A percentile compares a stretch with the other conserved stretches of the same genome.
phyloP scores from a whole-genome alignment of 345 rosid species.

The Zanthoxylum bungeanum region DNA sequence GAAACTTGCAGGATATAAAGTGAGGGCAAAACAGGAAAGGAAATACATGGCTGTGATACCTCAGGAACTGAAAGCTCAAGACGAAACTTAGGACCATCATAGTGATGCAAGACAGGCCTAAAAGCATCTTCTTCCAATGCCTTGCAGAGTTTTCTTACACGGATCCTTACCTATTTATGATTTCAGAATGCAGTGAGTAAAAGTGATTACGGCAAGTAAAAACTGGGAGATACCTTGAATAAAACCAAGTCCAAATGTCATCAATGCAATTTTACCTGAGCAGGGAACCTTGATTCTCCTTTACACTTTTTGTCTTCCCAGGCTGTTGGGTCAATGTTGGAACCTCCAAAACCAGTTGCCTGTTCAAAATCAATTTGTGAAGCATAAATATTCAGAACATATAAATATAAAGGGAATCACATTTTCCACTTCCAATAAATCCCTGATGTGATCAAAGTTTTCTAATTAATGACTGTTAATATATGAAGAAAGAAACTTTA shows the following conservation, averaged over 20 bases:
- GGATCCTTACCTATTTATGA: constrained; percentile 65
- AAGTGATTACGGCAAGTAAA: background rate
- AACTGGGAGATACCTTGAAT: too few relatives aligned
- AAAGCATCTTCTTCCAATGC: constrained; percentile 97
- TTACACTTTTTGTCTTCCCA: constrained; percentile 99
- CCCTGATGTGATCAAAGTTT: background rate
- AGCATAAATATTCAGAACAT: background rate
- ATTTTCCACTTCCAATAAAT: background rate
- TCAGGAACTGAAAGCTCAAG: constrained; percentile 98
- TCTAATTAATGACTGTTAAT: background rate
- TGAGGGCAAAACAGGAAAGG: background rate
- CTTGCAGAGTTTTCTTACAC: constrained; percentile 82
- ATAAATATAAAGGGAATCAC: background rate
- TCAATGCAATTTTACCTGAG: constrained; percentile 57
- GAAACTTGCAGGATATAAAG: background rate
- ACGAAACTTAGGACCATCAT: constrained; percentile 97
- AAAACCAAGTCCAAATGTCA: background rate
- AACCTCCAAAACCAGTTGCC: constrained; percentile 97
- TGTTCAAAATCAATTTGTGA: constrained; percentile 25
- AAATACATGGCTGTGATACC: constrained; percentile 37
- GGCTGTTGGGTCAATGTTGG: constrained; percentile 97
- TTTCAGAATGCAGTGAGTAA: background rate
- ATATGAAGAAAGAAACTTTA: constrained; percentile 6
- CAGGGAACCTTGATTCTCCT: constrained; percentile 98
- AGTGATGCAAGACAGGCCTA: constrained; percentile 94